Evolutionary conservation across 306 rosid species (phyloP).

Genomic region (Cucurbita moschata): DNA sequence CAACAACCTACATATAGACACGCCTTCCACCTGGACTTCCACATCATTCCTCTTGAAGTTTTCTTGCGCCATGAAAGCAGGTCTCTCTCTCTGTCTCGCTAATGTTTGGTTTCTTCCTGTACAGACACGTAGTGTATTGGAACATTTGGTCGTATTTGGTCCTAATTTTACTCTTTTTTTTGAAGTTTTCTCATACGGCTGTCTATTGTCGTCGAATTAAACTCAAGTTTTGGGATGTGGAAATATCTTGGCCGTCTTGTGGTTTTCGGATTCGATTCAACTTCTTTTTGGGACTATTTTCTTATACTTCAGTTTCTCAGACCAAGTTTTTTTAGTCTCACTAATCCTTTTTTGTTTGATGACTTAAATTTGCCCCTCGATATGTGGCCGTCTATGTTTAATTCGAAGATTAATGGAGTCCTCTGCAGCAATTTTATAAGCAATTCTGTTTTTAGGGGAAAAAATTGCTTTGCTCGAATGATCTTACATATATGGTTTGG

Average conservation of each 20-base stretch:
- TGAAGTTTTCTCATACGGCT: not conserved
- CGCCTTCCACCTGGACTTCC: conserved; percentile 61
- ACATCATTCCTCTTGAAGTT: conserved; percentile 31
- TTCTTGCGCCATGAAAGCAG: conserved; percentile 36
- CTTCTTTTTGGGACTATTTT: not conserved
- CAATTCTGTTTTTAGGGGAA: not conserved
- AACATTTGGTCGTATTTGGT: conserved; percentile 1
- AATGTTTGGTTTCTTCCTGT: not conserved
- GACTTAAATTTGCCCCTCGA: not conserved
- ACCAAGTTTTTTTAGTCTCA: not conserved
- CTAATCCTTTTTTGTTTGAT: not conserved
- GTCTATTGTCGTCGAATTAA: not conserved
- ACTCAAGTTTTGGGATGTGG: conserved; percentile 8
- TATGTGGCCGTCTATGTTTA: not conserved
- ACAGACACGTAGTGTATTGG: conserved; percentile 4
- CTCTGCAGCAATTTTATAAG: not conserved
- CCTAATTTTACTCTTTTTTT: not conserved
- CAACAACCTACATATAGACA: not conserved
- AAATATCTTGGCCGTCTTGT: not conserved
- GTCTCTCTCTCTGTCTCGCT: conserved; percentile 30
- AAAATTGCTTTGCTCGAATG: not conserved
- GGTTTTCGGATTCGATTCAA: conserved; percentile 1
- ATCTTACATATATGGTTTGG: not conserved
- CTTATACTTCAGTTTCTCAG: not conserved
- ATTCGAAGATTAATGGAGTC: not conserved